phyloP scores from a whole-genome alignment of 352 stramenopile species.

The Detonula confervacea region DNA sequence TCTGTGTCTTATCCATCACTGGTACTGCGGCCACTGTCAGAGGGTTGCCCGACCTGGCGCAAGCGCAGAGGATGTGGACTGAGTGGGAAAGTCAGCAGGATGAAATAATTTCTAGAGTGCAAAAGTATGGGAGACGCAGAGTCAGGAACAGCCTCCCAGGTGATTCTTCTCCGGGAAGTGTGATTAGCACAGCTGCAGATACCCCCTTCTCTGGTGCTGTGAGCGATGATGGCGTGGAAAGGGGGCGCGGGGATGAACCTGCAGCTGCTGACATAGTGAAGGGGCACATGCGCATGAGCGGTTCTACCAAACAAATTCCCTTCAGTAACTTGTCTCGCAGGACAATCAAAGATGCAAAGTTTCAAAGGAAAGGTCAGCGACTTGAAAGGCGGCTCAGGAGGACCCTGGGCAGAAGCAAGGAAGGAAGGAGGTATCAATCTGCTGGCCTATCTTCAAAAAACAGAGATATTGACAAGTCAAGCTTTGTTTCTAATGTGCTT shows the following conservation, averaged over 20 bases:
- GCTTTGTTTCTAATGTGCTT: slow-evolving; percentile 58
- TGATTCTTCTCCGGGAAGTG: slow-evolving; percentile 57
- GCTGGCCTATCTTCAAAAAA: slow-evolving; percentile 14
- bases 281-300: slow-evolving; percentile 28
- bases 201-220: slow-evolving; percentile 48
- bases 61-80: slow-evolving; percentile 53
- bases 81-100: slow-evolving; percentile 51
- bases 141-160: slow-evolving; percentile 23
- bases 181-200: slow-evolving; percentile 43
- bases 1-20: slow-evolving; percentile 96
- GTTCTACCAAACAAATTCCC: slow-evolving; percentile 21
- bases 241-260: slow-evolving; percentile 1
- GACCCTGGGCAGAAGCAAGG: slow-evolving; percentile 49
- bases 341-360: slow-evolving; percentile 47
- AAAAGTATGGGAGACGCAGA: slow-evolving; percentile 14
- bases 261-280: slow-evolving; percentile 30
- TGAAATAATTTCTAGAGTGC: slow-evolving; percentile 38
- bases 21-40: slow-evolving; percentile 88
- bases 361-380: slow-evolving; percentile 52
- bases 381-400: slow-evolving; percentile 48
- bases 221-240: slow-evolving; percentile 51
- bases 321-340: slow-evolving; percentile 50
- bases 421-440: slow-evolving; percentile 14
- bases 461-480: slow-evolving; percentile 53
- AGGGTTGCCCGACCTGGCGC: slow-evolving; percentile 72